Base-by-base conservation (phyloP, 1,139 yeast genomes). In the Protomyces macrosporus region DNA sequence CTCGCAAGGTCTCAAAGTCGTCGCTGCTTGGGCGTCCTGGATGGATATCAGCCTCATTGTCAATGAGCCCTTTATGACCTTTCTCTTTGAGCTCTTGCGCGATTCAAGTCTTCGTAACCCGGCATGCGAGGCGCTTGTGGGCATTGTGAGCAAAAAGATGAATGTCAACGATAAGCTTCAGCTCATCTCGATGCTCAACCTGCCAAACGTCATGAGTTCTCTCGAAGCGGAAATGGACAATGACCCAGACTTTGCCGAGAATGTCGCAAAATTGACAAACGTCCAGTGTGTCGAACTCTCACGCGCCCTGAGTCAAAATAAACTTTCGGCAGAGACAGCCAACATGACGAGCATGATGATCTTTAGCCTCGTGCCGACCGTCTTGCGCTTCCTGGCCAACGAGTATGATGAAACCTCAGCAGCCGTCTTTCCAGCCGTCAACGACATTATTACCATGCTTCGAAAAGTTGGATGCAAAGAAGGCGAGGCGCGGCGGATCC, bases 21-120 rank as follows among this genome's bases (percentile, higher is more conserved):
- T 93, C 64, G 98, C 97, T 6, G 84, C 85, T 32, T 95, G 88
- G 80, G 88, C 90, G 36, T 86, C 91, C 37, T 95, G 99, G 99
- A 90, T 93, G 75, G 98, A 95, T 72, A 88, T 93, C 67, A 80
- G 85, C 37, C 78, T 93, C 67, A 86, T 95, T 66, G 83, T 91
- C 42, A 84, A 85, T 60, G 82, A 85, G 30, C 83, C 83, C 53
- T 87, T 84, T 71, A 80, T 90, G 69, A 78, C 80, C 58, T 74
- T 83, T 58, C 81, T 95, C 53, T 85, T 86, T 70, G 83, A 82
- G 65, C 86, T 83, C 71, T 79, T 91, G 68, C 82, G 80, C 51
- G 77, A 76, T 66, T 77, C 79, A 52, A 52, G 23, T 23, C 78
- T 82, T 33, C 82, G 87, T 68, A 78, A 82, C 56, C 79, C 84